Conservation (phyloP, 352 stramenopile genomes). For the Pythium phragmiticola region DNA sequence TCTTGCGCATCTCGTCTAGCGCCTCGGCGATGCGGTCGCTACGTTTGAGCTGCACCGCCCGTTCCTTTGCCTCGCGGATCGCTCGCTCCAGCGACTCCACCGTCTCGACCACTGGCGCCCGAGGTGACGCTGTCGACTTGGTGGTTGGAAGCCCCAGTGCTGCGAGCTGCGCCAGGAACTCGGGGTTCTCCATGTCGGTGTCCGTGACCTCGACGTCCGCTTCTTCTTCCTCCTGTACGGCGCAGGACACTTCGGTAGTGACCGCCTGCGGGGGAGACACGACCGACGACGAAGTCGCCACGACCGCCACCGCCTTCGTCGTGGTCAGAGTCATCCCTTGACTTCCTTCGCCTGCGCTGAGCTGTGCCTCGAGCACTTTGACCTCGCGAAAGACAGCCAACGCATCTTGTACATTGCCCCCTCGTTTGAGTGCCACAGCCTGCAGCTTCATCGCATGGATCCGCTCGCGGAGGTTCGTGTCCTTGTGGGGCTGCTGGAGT, state of each 20-base stretch:
- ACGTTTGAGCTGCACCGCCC: slow-evolving; percentile 55
- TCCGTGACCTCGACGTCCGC: slow-evolving; percentile 70
- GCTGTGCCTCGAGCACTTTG: slow-evolving; percentile 47
- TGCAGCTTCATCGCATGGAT: slow-evolving; percentile 54
- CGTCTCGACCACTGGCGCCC: neutral
- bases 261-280: neutral
- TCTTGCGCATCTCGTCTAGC: slow-evolving; percentile 51
- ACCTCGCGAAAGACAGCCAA: slow-evolving; percentile 60
- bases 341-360: neutral
- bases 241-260: neutral
- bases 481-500: neutral
- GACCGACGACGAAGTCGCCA: neutral
- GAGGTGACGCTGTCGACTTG: neutral
- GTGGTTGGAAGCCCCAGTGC: slow-evolving; percentile 37
- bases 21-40: slow-evolving; percentile 55
- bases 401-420: slow-evolving; percentile 48
- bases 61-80: slow-evolving; percentile 47
- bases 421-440: slow-evolving; percentile 54
- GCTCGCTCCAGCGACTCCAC: slow-evolving; percentile 36
- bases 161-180: slow-evolving; percentile 60
- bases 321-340: neutral
- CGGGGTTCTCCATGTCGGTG: slow-evolving; percentile 73
- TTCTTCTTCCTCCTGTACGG: neutral
- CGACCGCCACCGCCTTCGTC: neutral
- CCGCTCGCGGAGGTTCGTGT: slow-evolving; percentile 7